Conservation (phyloP, 2,329 filamentous ascomycete species). For the Sphaerostilbella broomeana region DNA sequence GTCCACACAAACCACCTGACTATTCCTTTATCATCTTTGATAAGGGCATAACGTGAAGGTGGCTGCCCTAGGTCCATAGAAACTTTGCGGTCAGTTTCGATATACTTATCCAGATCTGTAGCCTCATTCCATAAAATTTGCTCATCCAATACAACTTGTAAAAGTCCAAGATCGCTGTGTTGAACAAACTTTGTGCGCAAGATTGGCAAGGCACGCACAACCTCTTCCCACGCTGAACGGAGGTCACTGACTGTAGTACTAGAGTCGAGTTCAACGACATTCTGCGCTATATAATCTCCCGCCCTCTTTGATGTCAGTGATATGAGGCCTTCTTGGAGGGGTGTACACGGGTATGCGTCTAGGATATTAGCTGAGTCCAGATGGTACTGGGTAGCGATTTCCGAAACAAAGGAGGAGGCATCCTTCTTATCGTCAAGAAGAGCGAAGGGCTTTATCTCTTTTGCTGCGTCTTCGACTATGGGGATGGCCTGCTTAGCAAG, state of each 20-base stretch:
- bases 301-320: slow-evolving; percentile 20
- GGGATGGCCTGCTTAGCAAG: too few relatives aligned
- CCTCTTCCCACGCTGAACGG: slow-evolving; percentile 12
- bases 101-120: slow-evolving; percentile 28
- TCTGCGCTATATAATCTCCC: slow-evolving; percentile 16
- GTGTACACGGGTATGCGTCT: slow-evolving; percentile 30
- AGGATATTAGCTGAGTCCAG: slow-evolving; percentile 13
- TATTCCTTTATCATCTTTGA: slow-evolving; percentile 24
- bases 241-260: not conserved
- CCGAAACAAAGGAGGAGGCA: not conserved
- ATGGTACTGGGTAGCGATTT: not conserved
- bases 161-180: slow-evolving; percentile 30
- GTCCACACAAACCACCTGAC: slow-evolving; percentile 34
- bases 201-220: slow-evolving; percentile 19
- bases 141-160: slow-evolving; percentile 37
- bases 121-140: slow-evolving; percentile 24
- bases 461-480: too few relatives aligned
- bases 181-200: slow-evolving; percentile 42
- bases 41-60: slow-evolving; percentile 35
- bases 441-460: not conserved
- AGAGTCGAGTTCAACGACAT: slow-evolving; percentile 9
- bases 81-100: slow-evolving; percentile 29
- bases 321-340: slow-evolving; percentile 31
- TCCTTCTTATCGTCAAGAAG: not conserved
- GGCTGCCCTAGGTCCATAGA: slow-evolving; percentile 33